A percentile compares a stretch with the other conserved stretches of the same genome.
Evolutionary conservation across 495 filamentous ascomycete genomes (phyloP).

Genomic region (Letharia lupina): DNA sequence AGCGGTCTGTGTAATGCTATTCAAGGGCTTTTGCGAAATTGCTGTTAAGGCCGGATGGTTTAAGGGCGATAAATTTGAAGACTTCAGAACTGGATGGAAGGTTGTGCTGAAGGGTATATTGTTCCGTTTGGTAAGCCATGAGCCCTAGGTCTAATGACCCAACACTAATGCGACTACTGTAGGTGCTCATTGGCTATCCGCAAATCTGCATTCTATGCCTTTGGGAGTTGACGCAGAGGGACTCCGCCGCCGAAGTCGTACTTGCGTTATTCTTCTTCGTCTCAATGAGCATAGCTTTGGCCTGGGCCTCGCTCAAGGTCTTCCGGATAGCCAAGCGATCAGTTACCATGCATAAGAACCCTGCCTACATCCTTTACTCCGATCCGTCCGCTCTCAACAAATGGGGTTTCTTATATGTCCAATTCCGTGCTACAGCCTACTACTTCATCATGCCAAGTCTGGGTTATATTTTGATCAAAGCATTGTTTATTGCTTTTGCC

Average conservation of each 20-base stretch:
- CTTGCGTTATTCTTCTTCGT: constrained; percentile 86
- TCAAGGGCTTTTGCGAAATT: constrained; percentile 73
- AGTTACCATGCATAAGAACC: constrained; percentile 87
- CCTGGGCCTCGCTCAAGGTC: constrained; percentile 84
- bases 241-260: constrained; percentile 82
- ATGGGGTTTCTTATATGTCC: constrained; percentile 97
- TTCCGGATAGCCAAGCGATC: constrained; percentile 82
- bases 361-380: constrained; percentile 94
- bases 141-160: not conserved
- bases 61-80: constrained; percentile 79
- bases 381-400: constrained; percentile 90
- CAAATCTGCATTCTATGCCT: constrained; percentile 87
- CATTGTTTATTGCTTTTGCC: constrained; percentile 81
- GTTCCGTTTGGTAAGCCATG: constrained; percentile 59
- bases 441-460: constrained; percentile 89
- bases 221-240: constrained; percentile 83
- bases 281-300: constrained; percentile 69
- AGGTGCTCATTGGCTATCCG: constrained; percentile 83
- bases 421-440: constrained; percentile 93
- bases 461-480: constrained; percentile 72
- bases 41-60: constrained; percentile 66
- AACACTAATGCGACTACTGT: constrained; percentile 3
- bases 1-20: constrained; percentile 61
- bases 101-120: constrained; percentile 84
- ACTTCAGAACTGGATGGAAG: constrained; percentile 90